Base-by-base conservation (phyloP, 495 filamentous ascomycete genomes). In the Cercophora sp. region DNA sequence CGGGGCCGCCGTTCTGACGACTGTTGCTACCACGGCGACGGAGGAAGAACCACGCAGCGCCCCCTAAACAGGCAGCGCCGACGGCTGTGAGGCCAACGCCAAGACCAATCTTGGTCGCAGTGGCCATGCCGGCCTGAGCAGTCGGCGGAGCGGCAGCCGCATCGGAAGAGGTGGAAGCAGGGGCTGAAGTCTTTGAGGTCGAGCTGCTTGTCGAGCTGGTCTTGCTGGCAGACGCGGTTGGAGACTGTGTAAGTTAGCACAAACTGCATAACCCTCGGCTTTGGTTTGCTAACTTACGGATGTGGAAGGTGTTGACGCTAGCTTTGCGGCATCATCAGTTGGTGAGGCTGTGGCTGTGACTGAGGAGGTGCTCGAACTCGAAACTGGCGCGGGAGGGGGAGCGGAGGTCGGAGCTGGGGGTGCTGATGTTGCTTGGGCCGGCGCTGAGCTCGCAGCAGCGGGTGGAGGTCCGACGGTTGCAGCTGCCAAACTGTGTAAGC, bases 91-190 rank as follows among this genome's bases (percentile, higher is more conserved):
- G 57, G 22, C 70, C 73, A 27, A 72, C 67, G 4, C 69, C 74
- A 47, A 77, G 70, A 27, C 75, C 75, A 26, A 69, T 68, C 62
- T 74, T 66, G 1, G 62, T 73, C 4, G 65, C 68, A 5, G 61
- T 59, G 11, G 59, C 58, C 13, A 76, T 50, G 0, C 59, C 45
- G 1, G 59, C 27, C 25, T 37, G 48, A 2, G 58, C 47, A 10
- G 55, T 51, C 0, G 44, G 16, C 25, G 51, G 32, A 25, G 50
- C 49, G 5, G 59, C 47, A n/a, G 58, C 19, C 27, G 45, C 61
- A 16, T 25, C 56, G 5, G 59, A 51, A 25, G 48, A 58, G 15
- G 52, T 43, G 32, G 55, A 31, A 4, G 48, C 48, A 16, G 48
- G 36, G 13, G 48, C 34, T 13, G 34, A 15, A 26, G 27, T 34